Evolutionary conservation across 139 green algal genomes (phyloP).

Genomic region (Auxenochlorella protothecoides): DNA sequence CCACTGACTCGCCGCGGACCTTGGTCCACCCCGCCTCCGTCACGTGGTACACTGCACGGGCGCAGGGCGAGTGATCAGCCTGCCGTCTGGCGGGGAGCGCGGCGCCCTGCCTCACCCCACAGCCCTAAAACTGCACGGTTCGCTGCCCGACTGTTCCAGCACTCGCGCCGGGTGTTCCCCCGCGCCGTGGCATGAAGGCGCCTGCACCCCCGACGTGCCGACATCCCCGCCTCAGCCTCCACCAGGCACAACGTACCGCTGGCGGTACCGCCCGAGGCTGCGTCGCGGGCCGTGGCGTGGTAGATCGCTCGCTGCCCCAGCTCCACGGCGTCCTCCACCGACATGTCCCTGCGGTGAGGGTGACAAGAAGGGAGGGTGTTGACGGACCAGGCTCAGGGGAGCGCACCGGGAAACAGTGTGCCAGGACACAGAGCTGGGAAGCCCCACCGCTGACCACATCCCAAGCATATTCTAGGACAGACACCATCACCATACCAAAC

Average conservation of each 20-base stretch:
- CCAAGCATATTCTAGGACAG: no score
- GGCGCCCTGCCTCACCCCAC: not conserved
- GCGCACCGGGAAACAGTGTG: no score
- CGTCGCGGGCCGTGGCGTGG: slow-evolving; percentile 96
- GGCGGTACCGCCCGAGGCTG: slow-evolving; percentile 89
- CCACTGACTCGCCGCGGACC: slow-evolving; percentile 89
- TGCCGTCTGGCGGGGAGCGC: not conserved
- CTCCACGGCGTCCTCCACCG: slow-evolving; percentile 87
- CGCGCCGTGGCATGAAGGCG: not conserved
- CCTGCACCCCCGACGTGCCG: not conserved
- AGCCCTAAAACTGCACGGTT: not conserved
- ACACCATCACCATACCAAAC: no score
- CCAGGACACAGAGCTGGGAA: no score
- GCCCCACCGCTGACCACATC: no score
- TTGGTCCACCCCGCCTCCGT: slow-evolving; percentile 93
- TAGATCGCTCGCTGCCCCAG: slow-evolving; percentile 91
- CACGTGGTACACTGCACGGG: slow-evolving; percentile 88
- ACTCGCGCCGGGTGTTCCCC: not conserved
- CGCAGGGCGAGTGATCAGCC: not conserved
- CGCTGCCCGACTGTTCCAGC: not conserved
- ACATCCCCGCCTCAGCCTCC: not conserved
- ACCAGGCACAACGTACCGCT: slow-evolving; percentile 41
- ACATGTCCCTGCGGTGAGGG: slow-evolving; percentile 60
- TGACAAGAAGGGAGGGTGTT: no score
- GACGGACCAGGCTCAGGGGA: no score